These are phyloP conservation scores for Pouteria campechiana DNA, from an alignment of 179 eudicot genomes.

Conservation along the genomic window DNA sequence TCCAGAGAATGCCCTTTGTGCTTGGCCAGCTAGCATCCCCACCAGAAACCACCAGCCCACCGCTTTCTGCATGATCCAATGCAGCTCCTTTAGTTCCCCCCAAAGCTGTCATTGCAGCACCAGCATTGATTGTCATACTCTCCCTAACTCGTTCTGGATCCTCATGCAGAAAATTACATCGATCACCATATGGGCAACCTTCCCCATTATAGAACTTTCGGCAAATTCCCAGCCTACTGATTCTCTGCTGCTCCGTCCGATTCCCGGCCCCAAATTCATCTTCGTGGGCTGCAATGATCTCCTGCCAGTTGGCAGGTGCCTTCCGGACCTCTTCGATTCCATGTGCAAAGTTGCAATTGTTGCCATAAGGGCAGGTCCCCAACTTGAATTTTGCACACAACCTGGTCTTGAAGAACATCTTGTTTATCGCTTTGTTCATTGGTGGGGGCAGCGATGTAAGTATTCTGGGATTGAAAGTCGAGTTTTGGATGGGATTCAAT, in stretches of 20 bases:
- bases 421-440: conserved; percentile 40
- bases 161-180: conserved; percentile 74
- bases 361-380: conserved; percentile 70
- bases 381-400: conserved; percentile 58
- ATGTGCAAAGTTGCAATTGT: conserved; percentile 78
- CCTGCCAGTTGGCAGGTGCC: conserved; percentile 94
- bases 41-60: conserved; percentile 5
- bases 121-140: conserved; percentile 54
- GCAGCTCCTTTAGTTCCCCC: conserved; percentile 14
- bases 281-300: conserved; percentile 29
- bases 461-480: conserved; percentile 16
- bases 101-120: conserved; percentile 33
- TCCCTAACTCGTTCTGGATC: conserved; percentile 44
- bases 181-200: conserved; percentile 83
- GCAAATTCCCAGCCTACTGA: conserved; percentile 70
- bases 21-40: conserved; percentile 21
- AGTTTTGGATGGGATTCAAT: conserved; percentile 9
- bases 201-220: conserved; percentile 77
- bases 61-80: conserved; percentile 25
- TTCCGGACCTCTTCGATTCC: conserved; percentile 65
- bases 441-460: conserved; percentile 16
- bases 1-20: conserved; percentile 43
- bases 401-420: conserved; percentile 73
- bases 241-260: conserved; percentile 65
- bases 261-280: conserved; percentile 44